Conservation (phyloP, 305 asterid species). For the Fraxinus ornus region DNA sequence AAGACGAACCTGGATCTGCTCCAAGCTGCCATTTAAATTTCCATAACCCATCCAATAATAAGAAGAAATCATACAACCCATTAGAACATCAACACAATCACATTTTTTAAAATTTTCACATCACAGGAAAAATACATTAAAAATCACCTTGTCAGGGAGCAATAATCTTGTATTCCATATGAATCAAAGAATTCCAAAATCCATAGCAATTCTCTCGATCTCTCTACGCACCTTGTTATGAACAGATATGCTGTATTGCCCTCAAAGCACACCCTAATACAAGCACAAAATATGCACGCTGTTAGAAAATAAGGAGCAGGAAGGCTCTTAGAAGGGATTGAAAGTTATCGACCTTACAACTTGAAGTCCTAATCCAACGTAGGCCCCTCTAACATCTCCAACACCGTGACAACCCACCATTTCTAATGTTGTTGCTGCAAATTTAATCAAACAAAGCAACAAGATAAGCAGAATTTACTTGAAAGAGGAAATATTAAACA, state of each 20-base stretch:
- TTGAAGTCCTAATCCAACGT: slow-evolving; percentile 52
- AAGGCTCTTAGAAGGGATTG: slow-evolving; percentile 10
- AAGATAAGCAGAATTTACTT: slow-evolving; percentile 1
- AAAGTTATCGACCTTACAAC: slow-evolving; percentile 40
- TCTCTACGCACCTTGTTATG: slow-evolving; percentile 38
- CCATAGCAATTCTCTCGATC: slow-evolving; percentile 36
- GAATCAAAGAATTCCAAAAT: slow-evolving; percentile 38
- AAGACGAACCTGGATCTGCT: slow-evolving; percentile 39
- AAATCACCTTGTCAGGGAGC: slow-evolving; percentile 46
- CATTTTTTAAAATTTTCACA: slow-evolving; percentile 8
- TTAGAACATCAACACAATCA: slow-evolving; percentile 7
- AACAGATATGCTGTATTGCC: slow-evolving; percentile 39
- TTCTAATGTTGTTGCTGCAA: slow-evolving; percentile 41
- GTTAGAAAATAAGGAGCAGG: slow-evolving; percentile 21
- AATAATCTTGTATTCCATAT: slow-evolving; percentile 21
- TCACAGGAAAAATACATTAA: background rate
- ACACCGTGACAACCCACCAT: slow-evolving; percentile 38
- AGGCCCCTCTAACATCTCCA: slow-evolving; percentile 37
- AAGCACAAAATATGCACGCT: slow-evolving; percentile 3
- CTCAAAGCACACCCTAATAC: slow-evolving; percentile 39
- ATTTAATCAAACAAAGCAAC: slow-evolving; percentile 22
- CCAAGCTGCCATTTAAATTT: slow-evolving; percentile 43
- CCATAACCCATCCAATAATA: slow-evolving; percentile 9
- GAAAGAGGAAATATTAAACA: background rate
- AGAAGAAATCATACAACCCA: background rate